phyloP scores from a whole-genome alignment of 2,329 filamentous ascomycete species.

The Whalleya microplaca region DNA sequence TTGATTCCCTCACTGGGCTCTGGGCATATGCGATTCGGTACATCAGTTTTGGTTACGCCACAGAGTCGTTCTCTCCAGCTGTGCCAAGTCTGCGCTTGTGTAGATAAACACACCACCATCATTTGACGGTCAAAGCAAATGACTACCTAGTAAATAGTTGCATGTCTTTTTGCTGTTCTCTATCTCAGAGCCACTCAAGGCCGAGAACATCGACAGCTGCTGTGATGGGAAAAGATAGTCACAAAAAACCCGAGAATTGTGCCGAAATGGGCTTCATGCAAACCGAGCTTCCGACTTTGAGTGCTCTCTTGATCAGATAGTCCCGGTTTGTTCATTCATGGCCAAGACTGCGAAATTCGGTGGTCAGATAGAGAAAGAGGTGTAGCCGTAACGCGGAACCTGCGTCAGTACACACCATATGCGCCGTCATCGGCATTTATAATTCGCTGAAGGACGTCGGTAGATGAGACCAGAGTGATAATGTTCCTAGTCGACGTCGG shows the following conservation, averaged over 20 bases:
- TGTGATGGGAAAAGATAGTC: not conserved
- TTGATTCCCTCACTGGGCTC: not conserved
- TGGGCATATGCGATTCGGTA: conserved; percentile 1
- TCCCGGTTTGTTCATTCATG: conserved; percentile 5
- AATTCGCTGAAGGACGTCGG: conserved; percentile 7
- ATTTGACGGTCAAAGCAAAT: not conserved
- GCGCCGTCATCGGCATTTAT: conserved; percentile 21
- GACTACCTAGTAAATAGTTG: not conserved
- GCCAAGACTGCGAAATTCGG: conserved; percentile 3
- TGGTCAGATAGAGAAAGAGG: conserved; percentile 10
- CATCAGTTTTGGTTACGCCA: not conserved
- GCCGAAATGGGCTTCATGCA: not conserved
- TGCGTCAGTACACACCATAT: conserved; percentile 21
- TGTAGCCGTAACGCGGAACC: conserved; percentile 18
- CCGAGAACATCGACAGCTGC: not conserved
- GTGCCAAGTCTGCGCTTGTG: not conserved
- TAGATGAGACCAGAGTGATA: not conserved
- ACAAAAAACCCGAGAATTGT: not conserved
- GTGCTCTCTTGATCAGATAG: not conserved
- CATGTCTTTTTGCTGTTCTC: not conserved
- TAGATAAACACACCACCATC: not conserved
- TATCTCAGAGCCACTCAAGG: not conserved
- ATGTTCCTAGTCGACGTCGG: not conserved
- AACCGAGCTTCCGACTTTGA: not conserved
- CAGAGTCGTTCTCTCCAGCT: not conserved